Percentiles rank a stretch among this genome's conserved stretches.
These are phyloP conservation scores for Panaeolus papilionaceus DNA, from an alignment of 768 basidiomycete genomes.

Conservation along the genomic window DNA sequence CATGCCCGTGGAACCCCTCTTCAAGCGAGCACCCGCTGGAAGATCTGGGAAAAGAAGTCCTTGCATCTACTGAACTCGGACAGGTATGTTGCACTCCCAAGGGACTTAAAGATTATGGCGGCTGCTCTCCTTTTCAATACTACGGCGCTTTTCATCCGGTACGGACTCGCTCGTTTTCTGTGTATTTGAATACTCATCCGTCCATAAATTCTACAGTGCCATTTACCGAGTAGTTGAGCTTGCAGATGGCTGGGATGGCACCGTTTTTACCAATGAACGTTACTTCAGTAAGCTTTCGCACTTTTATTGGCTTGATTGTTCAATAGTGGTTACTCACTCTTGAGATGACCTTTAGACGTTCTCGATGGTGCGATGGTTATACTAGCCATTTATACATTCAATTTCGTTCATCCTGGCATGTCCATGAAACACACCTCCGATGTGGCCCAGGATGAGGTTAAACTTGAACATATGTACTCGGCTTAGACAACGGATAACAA, in stretches of 20 bases:
- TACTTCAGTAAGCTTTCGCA: constrained; percentile 35
- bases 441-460: no score
- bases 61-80: neutral
- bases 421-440: no score
- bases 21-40: constrained; percentile 10
- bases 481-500: no score
- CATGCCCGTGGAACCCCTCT: constrained; percentile 36
- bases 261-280: constrained; percentile 52
- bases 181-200: no score
- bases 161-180: constrained; percentile 15
- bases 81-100: constrained; percentile 15
- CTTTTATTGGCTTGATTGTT: no score
- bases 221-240: constrained; percentile 61
- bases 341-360: no score
- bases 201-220: constrained; percentile 35
- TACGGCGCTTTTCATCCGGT: constrained; percentile 53
- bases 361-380: no score
- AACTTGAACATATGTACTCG: no score
- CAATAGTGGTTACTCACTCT: no score
- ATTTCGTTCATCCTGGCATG: no score
- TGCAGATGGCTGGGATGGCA: constrained; percentile 55
- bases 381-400: no score
- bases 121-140: constrained; percentile 45
- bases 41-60: constrained; percentile 18
- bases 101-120: constrained; percentile 39